Evolutionary conservation across 768 basidiomycete genomes (phyloP).

Genomic region (Nidula microcarpa): DNA sequence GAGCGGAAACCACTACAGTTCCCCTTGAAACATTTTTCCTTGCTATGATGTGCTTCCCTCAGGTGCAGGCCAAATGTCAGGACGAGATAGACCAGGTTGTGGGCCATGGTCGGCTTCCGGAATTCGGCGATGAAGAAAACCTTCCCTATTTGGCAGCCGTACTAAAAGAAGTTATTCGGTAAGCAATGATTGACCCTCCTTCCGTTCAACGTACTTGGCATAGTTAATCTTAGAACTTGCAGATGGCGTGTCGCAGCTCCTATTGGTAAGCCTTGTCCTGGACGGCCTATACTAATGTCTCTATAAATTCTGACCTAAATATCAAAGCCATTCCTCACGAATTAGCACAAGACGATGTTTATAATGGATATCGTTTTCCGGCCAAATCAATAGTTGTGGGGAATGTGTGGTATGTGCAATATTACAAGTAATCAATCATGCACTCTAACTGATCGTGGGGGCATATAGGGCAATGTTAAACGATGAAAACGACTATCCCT

Average conservation of each 20-base stretch:
- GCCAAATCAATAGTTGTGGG: slow-evolving; percentile 34
- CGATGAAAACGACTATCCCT: too few species aligned
- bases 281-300: neutral
- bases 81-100: slow-evolving; percentile 34
- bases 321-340: slow-evolving; percentile 25
- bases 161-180: slow-evolving; percentile 29
- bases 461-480: slow-evolving; percentile 13
- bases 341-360: slow-evolving; percentile 36
- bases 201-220: neutral
- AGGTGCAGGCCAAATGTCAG: slow-evolving; percentile 30
- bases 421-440: neutral
- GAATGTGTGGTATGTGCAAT: slow-evolving; percentile 25
- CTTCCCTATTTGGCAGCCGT: slow-evolving; percentile 34
- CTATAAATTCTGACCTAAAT: neutral
- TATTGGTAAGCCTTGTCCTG: slow-evolving; percentile 12
- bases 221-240: neutral
- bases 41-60: slow-evolving; percentile 35
- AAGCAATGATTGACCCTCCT: neutral
- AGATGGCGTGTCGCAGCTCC: slow-evolving; percentile 27
- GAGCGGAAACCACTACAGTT: slow-evolving; percentile 21
- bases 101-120: slow-evolving; percentile 29
- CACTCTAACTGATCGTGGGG: neutral
- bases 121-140: slow-evolving; percentile 27
- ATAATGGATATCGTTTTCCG: slow-evolving; percentile 41
- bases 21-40: slow-evolving; percentile 28